Conservation (phyloP, 2,329 filamentous ascomycete genomes). For the Fusarium beomiforme region DNA sequence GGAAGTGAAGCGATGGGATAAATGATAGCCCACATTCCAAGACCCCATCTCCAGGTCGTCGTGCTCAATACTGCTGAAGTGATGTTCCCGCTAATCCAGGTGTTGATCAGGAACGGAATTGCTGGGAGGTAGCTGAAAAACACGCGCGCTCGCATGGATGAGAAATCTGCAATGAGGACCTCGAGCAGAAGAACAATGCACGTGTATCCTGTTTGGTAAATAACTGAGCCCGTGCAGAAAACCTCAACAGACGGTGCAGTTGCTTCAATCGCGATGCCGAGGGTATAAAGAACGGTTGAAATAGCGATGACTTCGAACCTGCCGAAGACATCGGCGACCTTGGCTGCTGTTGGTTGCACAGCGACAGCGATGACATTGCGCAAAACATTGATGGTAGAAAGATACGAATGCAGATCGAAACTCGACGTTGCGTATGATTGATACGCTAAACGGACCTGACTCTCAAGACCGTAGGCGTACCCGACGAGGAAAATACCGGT, state of each 20-base stretch:
- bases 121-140: conserved; percentile 72
- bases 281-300: conserved; percentile 65
- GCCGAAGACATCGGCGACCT: conserved; percentile 71
- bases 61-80: conserved; percentile 58
- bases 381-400: conserved; percentile 68
- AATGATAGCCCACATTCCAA: conserved; percentile 72
- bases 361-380: conserved; percentile 69
- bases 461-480: conserved; percentile 69
- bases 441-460: conserved; percentile 61
- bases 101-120: conserved; percentile 68
- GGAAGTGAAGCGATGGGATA: conserved; percentile 66
- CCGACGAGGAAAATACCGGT: conserved; percentile 67
- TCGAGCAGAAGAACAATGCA: conserved; percentile 66
- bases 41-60: conserved; percentile 69
- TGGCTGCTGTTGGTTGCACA: conserved; percentile 66
- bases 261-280: conserved; percentile 65
- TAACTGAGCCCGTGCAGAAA: conserved; percentile 63
- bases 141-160: conserved; percentile 67
- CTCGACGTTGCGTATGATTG: conserved; percentile 64
- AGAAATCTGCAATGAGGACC: conserved; percentile 69
- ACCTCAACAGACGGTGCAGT: conserved; percentile 57
- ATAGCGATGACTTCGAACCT: conserved; percentile 66
- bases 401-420: conserved; percentile 63
- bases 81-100: conserved; percentile 70
- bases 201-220: conserved; percentile 70